Evolutionary conservation across 768 basidiomycete genomes (phyloP).

Genomic region (Lentinula boryana): DNA sequence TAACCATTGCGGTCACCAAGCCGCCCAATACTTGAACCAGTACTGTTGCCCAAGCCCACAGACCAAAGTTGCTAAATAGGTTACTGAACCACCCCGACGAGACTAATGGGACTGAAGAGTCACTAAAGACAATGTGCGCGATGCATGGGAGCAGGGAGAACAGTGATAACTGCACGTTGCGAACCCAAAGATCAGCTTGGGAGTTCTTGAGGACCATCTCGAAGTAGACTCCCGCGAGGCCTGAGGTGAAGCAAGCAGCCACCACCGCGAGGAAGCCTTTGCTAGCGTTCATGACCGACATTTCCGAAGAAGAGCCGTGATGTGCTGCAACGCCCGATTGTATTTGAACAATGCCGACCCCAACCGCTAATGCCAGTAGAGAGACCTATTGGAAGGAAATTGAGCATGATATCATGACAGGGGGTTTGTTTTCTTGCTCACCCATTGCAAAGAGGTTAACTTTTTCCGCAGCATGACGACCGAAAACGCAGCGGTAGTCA

Average conservation of each 20-base stretch:
- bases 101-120: slow-evolving; percentile 21
- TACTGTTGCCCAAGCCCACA: slow-evolving; percentile 91
- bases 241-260: slow-evolving; percentile 91
- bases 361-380: slow-evolving; percentile 77
- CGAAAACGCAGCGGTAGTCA: slow-evolving; percentile 88
- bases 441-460: slow-evolving; percentile 73
- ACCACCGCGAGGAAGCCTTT: slow-evolving; percentile 89
- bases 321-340: slow-evolving; percentile 42
- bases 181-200: slow-evolving; percentile 88
- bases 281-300: slow-evolving; percentile 67
- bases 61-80: slow-evolving; percentile 81
- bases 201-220: slow-evolving; percentile 96
- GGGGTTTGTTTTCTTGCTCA: background rate
- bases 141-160: slow-evolving; percentile 91
- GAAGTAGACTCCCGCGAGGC: slow-evolving; percentile 95
- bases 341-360: slow-evolving; percentile 86
- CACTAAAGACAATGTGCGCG: slow-evolving; percentile 63
- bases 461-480: slow-evolving; percentile 76
- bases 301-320: slow-evolving; percentile 19
- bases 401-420: background rate
- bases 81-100: slow-evolving; percentile 33
- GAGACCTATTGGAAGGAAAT: slow-evolving; percentile 30
- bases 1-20: slow-evolving; percentile 86
- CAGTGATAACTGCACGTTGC: slow-evolving; percentile 92
- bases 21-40: slow-evolving; percentile 88